Conservation (phyloP, 2,329 filamentous ascomycete genomes). For the Annulohypoxylon truncatum region DNA sequence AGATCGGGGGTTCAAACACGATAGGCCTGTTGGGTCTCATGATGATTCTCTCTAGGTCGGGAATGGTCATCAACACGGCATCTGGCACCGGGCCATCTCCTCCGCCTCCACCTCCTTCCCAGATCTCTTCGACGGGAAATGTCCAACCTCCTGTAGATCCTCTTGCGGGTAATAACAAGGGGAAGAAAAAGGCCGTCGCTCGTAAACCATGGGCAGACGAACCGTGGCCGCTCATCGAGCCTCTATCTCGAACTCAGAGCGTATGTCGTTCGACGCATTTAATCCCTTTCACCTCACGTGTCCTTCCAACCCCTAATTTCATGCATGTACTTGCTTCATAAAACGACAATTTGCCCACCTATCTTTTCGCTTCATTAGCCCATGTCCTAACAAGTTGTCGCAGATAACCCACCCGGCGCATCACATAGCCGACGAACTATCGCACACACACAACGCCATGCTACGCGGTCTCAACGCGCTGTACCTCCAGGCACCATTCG, state of each 20-base stretch:
- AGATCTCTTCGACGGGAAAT: neutral
- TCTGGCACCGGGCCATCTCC: neutral
- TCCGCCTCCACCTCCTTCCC: conserved; percentile 6
- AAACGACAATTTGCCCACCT: neutral
- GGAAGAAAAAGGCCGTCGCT: conserved; percentile 12
- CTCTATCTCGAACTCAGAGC: conserved; percentile 38
- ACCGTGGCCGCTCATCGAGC: conserved; percentile 48
- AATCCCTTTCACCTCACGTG: neutral
- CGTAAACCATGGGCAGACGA: conserved; percentile 47
- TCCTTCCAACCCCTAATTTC: neutral
- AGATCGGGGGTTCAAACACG: neutral
- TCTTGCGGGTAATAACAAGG: neutral
- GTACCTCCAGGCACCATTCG: conserved; percentile 51
- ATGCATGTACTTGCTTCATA: too few relatives aligned
- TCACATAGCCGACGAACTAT: conserved; percentile 51
- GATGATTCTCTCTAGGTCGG: conserved; percentile 14
- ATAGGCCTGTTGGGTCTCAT: neutral
- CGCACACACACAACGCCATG: conserved; percentile 52
- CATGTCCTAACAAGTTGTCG: neutral
- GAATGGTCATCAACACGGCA: neutral
- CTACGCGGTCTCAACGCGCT: conserved; percentile 53
- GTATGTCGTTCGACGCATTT: conserved; percentile 10
- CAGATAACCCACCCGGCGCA: conserved; percentile 46
- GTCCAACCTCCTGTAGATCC: neutral
- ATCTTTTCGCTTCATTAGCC: neutral